Conservation (phyloP, 2,329 filamentous ascomycete species). For the Sclerotiophoma versabilis region DNA sequence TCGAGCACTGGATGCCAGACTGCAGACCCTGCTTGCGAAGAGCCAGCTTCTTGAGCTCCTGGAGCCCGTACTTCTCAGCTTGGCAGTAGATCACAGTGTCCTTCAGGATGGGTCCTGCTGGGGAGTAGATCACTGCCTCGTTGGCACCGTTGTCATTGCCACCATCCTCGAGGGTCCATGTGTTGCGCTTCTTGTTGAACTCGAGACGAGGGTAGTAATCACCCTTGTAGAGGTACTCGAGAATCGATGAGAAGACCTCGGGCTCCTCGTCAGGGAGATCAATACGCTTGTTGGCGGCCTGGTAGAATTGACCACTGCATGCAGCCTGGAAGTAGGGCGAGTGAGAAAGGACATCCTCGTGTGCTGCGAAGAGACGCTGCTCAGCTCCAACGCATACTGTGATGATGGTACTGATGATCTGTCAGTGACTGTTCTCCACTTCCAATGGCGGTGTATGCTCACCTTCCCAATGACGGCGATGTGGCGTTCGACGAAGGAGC, state of each 20-base stretch:
- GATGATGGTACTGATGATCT: slow-evolving; percentile 64
- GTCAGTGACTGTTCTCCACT: slow-evolving; percentile 24
- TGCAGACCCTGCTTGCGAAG: slow-evolving; percentile 90
- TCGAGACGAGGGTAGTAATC: slow-evolving; percentile 87
- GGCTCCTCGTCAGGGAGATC: slow-evolving; percentile 84
- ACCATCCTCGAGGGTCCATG: slow-evolving; percentile 79
- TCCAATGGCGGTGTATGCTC: slow-evolving; percentile 23
- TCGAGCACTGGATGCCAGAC: slow-evolving; percentile 81
- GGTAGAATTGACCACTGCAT: slow-evolving; percentile 69
- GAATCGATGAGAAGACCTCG: slow-evolving; percentile 86
- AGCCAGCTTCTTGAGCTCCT: slow-evolving; percentile 83
- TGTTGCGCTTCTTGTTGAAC: slow-evolving; percentile 80
- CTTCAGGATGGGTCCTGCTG: slow-evolving; percentile 73
- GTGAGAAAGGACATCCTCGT: slow-evolving; percentile 80
- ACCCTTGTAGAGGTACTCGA: slow-evolving; percentile 93
- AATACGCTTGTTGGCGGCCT: slow-evolving; percentile 71
- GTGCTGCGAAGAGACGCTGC: slow-evolving; percentile 87
- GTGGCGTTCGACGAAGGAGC: slow-evolving; percentile 47
- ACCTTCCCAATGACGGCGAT: slow-evolving; percentile 48
- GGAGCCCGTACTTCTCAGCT: slow-evolving; percentile 81
- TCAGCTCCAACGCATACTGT: slow-evolving; percentile 82
- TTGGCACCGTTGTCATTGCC: slow-evolving; percentile 47
- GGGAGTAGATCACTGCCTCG: slow-evolving; percentile 66
- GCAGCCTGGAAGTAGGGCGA: slow-evolving; percentile 80
- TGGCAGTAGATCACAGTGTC: slow-evolving; percentile 92